These are phyloP conservation scores for Paramecium biaurelia DNA, from an alignment of 73 alveolate species.

Conservation along the genomic window DNA sequence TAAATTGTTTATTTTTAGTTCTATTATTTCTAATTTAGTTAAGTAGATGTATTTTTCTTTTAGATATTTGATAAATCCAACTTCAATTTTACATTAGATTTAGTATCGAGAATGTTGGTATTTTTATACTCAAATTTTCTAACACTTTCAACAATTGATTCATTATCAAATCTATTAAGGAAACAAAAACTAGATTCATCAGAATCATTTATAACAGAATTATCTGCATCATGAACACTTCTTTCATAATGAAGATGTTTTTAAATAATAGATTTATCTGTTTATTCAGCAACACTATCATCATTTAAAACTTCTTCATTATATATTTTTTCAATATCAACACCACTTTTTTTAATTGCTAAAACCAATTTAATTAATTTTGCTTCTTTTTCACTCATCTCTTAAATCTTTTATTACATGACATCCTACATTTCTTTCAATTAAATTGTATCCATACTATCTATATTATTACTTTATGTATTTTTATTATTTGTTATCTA, in stretches of 20 bases:
- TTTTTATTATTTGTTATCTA: not conserved
- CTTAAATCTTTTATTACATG: constrained; percentile 37
- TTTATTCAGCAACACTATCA: not conserved
- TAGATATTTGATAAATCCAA: not conserved
- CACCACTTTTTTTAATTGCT: constrained; percentile 13
- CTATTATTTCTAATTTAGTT: not conserved
- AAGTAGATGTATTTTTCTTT: not conserved
- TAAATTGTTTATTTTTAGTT: not conserved
- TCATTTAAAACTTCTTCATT: constrained; percentile 54
- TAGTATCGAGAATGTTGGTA: not conserved
- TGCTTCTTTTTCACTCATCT: constrained; percentile 32
- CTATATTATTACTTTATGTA: not conserved
- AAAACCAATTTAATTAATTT: constrained; percentile 28
- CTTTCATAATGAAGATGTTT: not conserved
- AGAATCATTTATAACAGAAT: constrained; percentile 47
- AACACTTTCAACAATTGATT: not conserved
- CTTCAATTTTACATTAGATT: not conserved
- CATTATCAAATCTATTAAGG: constrained; percentile 13
- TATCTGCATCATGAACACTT: constrained; percentile 40
- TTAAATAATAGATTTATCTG: not conserved
- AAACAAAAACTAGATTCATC: constrained; percentile 49
- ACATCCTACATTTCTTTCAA: not conserved
- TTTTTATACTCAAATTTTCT: constrained; percentile 18
- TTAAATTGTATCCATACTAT: not conserved
- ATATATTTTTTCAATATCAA: constrained; percentile 48